phyloP scores from a whole-genome alignment of 192 early-diverging fungal genomes.

The Coemansia sp. region DNA sequence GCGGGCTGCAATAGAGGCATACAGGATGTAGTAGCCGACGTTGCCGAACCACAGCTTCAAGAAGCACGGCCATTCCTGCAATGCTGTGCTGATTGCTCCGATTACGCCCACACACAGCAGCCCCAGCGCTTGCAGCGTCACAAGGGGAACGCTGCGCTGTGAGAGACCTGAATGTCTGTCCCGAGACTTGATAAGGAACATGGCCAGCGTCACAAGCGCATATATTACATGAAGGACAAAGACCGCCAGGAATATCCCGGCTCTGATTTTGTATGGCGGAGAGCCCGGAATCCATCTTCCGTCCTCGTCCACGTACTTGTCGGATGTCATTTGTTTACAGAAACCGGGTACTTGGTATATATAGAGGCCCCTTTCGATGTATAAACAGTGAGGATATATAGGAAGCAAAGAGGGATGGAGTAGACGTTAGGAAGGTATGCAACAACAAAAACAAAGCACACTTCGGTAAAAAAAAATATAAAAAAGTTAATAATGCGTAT shows the following conservation, averaged over 20 bases:
- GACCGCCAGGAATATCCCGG: conserved; percentile 21
- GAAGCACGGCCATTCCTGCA: conserved; percentile 44
- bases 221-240: conserved; percentile 28
- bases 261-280: conserved; percentile 31
- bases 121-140: conserved; percentile 23
- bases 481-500: too few relatives aligned
- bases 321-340: background rate
- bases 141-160: conserved; percentile 24
- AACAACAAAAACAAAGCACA: too few relatives aligned
- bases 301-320: background rate
- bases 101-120: conserved; percentile 23
- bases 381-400: too few relatives aligned
- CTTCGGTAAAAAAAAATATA: too few relatives aligned
- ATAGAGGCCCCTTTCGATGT: too few relatives aligned
- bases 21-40: conserved; percentile 28
- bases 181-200: conserved; percentile 46
- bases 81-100: conserved; percentile 31
- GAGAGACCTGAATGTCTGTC: conserved; percentile 49
- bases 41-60: conserved; percentile 41
- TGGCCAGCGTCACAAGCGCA: conserved; percentile 24
- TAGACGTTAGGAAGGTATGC: too few relatives aligned
- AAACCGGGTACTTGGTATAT: too few relatives aligned
- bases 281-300: conserved; percentile 23
- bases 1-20: conserved; percentile 27
- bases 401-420: too few relatives aligned